Evolutionary conservation across 2,329 filamentous ascomycete genomes (phyloP).

Genomic region (Phialophora expanda): DNA sequence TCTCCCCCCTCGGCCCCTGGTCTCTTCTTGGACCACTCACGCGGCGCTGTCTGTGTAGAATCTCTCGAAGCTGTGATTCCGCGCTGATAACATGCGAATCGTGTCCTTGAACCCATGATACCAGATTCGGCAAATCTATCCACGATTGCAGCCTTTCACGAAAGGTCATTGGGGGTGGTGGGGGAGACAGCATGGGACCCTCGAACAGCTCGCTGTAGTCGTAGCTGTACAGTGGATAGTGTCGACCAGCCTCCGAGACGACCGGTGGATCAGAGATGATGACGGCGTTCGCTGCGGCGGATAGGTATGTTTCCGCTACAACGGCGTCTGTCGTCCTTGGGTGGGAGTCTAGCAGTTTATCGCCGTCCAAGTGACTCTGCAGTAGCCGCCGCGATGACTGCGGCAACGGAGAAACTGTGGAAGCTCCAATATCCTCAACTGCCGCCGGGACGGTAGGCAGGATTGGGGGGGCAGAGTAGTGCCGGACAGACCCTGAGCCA

Average conservation of each 20-base stretch:
- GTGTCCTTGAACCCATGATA: conserved; percentile 26
- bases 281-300: conserved; percentile 35
- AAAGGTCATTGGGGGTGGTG: conserved; percentile 15
- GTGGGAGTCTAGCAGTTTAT: conserved; percentile 10
- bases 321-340: conserved; percentile 33
- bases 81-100: conserved; percentile 25
- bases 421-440: conserved; percentile 14
- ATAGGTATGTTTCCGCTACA: conserved; percentile 39
- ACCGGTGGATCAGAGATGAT: conserved; percentile 32
- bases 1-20: conserved; percentile 8
- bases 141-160: conserved; percentile 24
- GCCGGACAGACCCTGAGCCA: conserved; percentile 17
- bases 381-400: conserved; percentile 25
- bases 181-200: conserved; percentile 10
- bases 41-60: conserved; percentile 29
- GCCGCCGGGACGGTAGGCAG: conserved; percentile 3
- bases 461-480: conserved; percentile 22
- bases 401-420: background rate
- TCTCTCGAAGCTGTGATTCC: conserved; percentile 35
- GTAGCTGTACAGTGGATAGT: conserved; percentile 36
- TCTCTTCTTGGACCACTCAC: conserved; percentile 1
- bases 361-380: conserved; percentile 1
- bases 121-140: conserved; percentile 23
- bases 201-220: conserved; percentile 36
- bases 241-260: conserved; percentile 34